Conservation (phyloP, 1,284 basidiomycete species). For the Papiliotrema flavescens region DNA sequence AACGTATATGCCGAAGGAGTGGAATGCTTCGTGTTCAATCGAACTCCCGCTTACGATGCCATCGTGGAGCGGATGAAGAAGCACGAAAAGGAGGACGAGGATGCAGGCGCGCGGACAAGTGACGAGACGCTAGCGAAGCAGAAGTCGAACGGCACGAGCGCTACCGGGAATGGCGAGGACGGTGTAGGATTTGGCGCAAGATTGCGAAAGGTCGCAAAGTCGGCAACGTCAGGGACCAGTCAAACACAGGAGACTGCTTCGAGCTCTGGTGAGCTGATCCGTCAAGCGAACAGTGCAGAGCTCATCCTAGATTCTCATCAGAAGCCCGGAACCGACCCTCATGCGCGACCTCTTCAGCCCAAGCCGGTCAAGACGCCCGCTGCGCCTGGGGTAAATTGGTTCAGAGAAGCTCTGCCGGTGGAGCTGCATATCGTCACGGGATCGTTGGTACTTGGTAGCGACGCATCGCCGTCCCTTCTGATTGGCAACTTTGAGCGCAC, state of each 20-base stretch:
- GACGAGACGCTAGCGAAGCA: background rate
- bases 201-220: conserved; percentile 12
- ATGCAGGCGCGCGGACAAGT: background rate
- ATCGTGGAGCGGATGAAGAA: conserved; percentile 71
- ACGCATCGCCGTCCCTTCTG: conserved; percentile 73
- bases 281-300: background rate
- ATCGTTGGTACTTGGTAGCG: conserved; percentile 75
- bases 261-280: background rate
- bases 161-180: background rate
- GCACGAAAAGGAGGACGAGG: conserved; percentile 18
- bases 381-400: conserved; percentile 32
- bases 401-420: conserved; percentile 72
- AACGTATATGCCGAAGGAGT: conserved; percentile 73
- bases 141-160: background rate
- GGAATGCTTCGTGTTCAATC: conserved; percentile 87
- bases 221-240: conserved; percentile 2
- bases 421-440: conserved; percentile 70
- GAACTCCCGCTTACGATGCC: conserved; percentile 77
- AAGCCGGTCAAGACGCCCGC: conserved; percentile 7
- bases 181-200: conserved; percentile 9
- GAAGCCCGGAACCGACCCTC: conserved; percentile 51
- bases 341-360: conserved; percentile 54
- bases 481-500: conserved; percentile 71
- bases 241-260: background rate
- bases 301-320: background rate